Conservation (phyloP, 257 asterid genomes). For the Voacanga thouarsii region DNA sequence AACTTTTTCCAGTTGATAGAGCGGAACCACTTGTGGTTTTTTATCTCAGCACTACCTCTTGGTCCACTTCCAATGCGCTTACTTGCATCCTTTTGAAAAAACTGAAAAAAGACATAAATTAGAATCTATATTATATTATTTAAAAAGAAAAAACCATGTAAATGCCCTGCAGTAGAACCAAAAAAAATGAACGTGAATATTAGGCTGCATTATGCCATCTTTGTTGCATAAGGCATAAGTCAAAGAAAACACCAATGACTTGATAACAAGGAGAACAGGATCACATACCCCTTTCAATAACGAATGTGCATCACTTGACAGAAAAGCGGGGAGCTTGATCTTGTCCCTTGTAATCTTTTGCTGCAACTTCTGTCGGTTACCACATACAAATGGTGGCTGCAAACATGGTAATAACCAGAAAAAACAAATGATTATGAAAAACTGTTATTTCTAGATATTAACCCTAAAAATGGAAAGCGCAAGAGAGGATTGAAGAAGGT, state of each 20-base stretch:
- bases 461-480: background rate
- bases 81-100: conserved; percentile 59
- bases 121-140: background rate
- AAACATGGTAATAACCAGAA: conserved; percentile 13
- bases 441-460: background rate
- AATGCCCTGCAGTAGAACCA: background rate
- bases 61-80: conserved; percentile 61
- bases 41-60: conserved; percentile 52
- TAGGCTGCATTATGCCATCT: background rate
- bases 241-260: background rate
- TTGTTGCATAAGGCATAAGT: background rate
- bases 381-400: conserved; percentile 68
- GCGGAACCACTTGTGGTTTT: conserved; percentile 66
- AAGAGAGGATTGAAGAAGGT: background rate
- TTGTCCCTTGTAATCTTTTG: conserved; percentile 73
- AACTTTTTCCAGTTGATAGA: conserved; percentile 71
- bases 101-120: conserved; percentile 34
- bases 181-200: background rate
- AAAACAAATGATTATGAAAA: background rate
- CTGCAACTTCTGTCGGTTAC: conserved; percentile 63
- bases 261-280: conserved; percentile 8
- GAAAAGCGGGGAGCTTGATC: conserved; percentile 62
- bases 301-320: conserved; percentile 75
- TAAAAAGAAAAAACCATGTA: background rate
- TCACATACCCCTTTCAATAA: conserved; percentile 63